A percentile compares a stretch with the other conserved stretches of the same genome.
Evolutionary conservation across 495 filamentous ascomycete genomes (phyloP).

Genomic region (Aspergillus carlsbadensis): DNA sequence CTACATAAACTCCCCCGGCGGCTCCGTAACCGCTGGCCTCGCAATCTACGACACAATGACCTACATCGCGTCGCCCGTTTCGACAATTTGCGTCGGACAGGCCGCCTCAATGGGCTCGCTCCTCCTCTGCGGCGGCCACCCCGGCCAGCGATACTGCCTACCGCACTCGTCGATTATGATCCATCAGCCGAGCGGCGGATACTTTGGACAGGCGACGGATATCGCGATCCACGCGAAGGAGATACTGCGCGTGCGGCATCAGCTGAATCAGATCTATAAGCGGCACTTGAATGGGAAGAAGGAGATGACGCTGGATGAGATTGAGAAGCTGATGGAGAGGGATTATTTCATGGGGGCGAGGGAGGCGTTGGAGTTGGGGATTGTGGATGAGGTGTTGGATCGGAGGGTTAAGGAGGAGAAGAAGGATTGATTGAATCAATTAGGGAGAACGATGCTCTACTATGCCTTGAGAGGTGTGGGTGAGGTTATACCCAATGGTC

Average conservation of each 20-base stretch:
- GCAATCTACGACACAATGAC: conserved; percentile 99
- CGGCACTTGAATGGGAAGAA: conserved; percentile 73
- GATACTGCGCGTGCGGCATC: conserved; percentile 80
- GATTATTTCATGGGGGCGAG: conserved; percentile 90
- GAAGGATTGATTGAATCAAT: neutral
- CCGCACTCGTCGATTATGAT: conserved; percentile 95
- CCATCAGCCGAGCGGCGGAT: conserved; percentile 91
- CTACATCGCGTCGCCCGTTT: conserved; percentile 89
- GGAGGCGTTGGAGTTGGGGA: conserved; percentile 84
- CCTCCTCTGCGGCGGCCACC: conserved; percentile 78
- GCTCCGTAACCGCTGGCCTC: conserved; percentile 86
- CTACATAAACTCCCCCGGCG: conserved; percentile 96
- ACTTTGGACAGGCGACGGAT: conserved; percentile 84
- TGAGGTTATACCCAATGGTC: neutral
- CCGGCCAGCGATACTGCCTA: conserved; percentile 83
- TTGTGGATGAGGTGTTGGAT: conserved; percentile 85
- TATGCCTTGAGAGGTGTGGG: neutral
- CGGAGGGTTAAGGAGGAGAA: conserved; percentile 43
- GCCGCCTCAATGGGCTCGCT: conserved; percentile 94
- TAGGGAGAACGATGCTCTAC: neutral
- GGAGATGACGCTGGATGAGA: conserved; percentile 68
- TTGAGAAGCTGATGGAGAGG: conserved; percentile 93
- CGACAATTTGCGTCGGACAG: conserved; percentile 92
- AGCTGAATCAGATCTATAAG: conserved; percentile 89
- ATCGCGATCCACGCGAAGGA: conserved; percentile 97